phyloP scores from a whole-genome alignment of 495 filamentous ascomycete species.

The Jackrogersella minutella region DNA sequence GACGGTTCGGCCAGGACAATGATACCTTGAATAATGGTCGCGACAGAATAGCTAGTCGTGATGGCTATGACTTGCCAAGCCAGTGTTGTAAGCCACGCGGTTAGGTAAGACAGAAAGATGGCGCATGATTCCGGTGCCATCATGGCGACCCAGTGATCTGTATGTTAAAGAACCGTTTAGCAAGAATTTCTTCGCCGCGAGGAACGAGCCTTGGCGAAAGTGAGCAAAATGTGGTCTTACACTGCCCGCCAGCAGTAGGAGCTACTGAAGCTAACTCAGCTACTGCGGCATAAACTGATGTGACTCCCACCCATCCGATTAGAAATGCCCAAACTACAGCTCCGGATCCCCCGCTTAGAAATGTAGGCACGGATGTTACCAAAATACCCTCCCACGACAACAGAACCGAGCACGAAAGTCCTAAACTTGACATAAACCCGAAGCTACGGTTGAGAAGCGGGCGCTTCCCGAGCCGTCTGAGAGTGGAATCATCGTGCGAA shows the following conservation, averaged over 20 bases:
- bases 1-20: conserved; percentile 20
- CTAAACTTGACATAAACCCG: conserved; percentile 56
- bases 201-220: background rate
- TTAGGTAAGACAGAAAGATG: conserved; percentile 31
- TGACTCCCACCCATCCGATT: conserved; percentile 58
- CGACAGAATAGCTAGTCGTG: conserved; percentile 10
- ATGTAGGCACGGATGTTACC: conserved; percentile 31
- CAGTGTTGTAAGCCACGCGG: conserved; percentile 30
- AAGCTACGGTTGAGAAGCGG: conserved; percentile 49
- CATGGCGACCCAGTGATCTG: conserved; percentile 39
- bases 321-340: conserved; percentile 62
- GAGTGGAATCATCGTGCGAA: conserved; percentile 17
- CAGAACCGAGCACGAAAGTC: conserved; percentile 55
- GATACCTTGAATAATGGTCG: conserved; percentile 56
- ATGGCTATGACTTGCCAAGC: conserved; percentile 31
- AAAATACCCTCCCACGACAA: conserved; percentile 55
- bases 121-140: conserved; percentile 27
- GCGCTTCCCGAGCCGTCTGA: conserved; percentile 32
- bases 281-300: conserved; percentile 55
- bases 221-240: conserved; percentile 10
- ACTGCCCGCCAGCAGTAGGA: conserved; percentile 41
- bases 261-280: conserved; percentile 61
- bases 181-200: background rate
- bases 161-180: background rate
- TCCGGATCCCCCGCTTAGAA: conserved; percentile 58